Percentiles rank a stretch among this genome's conserved stretches.
Conservation (phyloP, 2,329 filamentous ascomycete genomes). For the Cryphonectria radicalis region DNA sequence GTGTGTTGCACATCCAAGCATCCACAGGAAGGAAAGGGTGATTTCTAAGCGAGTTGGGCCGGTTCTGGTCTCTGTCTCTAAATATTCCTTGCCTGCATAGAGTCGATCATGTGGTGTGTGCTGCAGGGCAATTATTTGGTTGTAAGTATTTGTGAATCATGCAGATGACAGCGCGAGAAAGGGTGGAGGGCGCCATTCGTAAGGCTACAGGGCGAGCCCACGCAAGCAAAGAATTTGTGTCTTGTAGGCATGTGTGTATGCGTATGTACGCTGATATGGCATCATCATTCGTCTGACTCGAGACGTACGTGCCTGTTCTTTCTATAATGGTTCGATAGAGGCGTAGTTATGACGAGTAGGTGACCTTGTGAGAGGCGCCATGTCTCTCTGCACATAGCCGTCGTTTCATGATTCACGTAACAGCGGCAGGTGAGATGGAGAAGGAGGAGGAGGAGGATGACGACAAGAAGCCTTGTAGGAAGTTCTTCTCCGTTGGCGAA, state of each 20-base stretch:
- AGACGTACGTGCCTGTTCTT: not conserved
- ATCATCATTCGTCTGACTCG: not conserved
- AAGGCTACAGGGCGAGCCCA: not conserved
- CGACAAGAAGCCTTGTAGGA: not conserved
- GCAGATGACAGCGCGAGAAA: not conserved
- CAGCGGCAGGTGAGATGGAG: not conserved
- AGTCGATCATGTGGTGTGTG: not conserved
- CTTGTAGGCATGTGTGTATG: not conserved
- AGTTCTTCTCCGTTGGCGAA: not conserved
- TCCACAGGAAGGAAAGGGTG: not conserved
- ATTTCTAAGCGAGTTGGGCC: not conserved
- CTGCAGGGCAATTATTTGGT: not conserved
- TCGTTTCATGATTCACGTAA: not conserved
- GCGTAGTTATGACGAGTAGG: not conserved
- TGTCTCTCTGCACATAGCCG: not conserved
- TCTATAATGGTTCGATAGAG: not conserved
- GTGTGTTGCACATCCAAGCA: not conserved
- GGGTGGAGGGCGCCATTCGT: not conserved
- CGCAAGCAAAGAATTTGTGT: not conserved
- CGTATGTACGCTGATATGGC: not conserved
- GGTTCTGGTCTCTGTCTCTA: not conserved
- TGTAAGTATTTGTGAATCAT: not conserved
- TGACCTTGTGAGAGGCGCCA: not conserved
- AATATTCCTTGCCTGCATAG: not conserved
- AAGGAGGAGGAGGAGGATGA: not conserved